Conservation (phyloP, 176 grass and related monocot genomes). For the Lolium perenne region DNA sequence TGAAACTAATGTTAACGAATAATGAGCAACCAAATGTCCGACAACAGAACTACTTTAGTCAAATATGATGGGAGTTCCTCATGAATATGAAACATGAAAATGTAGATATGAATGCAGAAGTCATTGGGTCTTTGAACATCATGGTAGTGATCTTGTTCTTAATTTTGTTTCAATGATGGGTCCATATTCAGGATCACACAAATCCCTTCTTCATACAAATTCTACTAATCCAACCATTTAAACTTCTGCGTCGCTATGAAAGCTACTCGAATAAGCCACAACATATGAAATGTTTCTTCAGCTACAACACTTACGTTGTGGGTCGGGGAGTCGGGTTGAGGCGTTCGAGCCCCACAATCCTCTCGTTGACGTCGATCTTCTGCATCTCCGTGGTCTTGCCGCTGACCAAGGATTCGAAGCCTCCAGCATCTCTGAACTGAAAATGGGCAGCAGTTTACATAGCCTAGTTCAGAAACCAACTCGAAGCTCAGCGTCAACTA, state of each 20-base stretch:
- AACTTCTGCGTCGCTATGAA: background rate
- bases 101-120: background rate
- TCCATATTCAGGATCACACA: background rate
- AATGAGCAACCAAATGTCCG: background rate
- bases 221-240: background rate
- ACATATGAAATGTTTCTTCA: background rate
- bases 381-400: slow-evolving; percentile 92
- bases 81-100: background rate
- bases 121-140: background rate
- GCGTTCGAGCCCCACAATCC: slow-evolving; percentile 89
- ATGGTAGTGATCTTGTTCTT: background rate
- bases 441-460: slow-evolving; percentile 25
- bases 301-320: slow-evolving; percentile 61
- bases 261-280: background rate
- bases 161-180: background rate
- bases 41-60: background rate
- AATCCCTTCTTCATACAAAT: background rate
- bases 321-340: slow-evolving; percentile 83
- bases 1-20: slow-evolving; percentile 4
- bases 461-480: background rate
- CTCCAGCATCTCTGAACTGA: slow-evolving; percentile 96
- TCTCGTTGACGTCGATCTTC: slow-evolving; percentile 90
- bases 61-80: slow-evolving; percentile 8
- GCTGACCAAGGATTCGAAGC: slow-evolving; percentile 73
- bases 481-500: background rate